These are phyloP conservation scores for Boletus insuetus DNA, from an alignment of 768 basidiomycete species.

Conservation along the genomic window DNA sequence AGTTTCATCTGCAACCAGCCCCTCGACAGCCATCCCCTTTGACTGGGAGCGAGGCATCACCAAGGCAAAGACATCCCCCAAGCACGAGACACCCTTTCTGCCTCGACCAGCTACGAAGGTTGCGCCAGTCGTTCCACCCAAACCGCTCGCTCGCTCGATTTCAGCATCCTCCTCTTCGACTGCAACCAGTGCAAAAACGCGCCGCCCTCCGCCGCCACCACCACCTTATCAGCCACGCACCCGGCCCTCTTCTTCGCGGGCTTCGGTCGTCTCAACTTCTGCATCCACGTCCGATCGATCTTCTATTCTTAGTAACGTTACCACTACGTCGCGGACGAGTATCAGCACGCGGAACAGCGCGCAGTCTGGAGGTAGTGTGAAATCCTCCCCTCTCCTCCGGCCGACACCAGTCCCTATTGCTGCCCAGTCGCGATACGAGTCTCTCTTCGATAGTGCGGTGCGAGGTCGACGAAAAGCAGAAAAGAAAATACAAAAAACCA, in stretches of 20 bases:
- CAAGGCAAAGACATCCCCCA: constrained; percentile 29
- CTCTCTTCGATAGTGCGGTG: constrained; percentile 61
- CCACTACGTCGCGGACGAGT: constrained; percentile 40
- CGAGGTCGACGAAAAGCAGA: constrained; percentile 44
- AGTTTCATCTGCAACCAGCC: constrained; percentile 50
- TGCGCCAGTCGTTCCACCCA: constrained; percentile 23
- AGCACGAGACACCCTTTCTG: constrained; percentile 42
- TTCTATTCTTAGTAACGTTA: constrained; percentile 52
- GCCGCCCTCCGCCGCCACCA: constrained; percentile 39
- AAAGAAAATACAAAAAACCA: constrained; percentile 25
- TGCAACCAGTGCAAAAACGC: constrained; percentile 36
- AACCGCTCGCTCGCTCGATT: constrained; percentile 29
- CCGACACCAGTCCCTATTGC: constrained; percentile 67
- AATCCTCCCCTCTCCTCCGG: constrained; percentile 39
- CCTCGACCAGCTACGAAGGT: constrained; percentile 41
- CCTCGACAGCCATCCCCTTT: constrained; percentile 43
- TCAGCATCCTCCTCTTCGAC: constrained; percentile 39
- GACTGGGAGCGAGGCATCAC: constrained; percentile 52
- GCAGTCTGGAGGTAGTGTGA: constrained; percentile 18
- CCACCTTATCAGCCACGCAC: constrained; percentile 30
- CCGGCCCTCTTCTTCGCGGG: constrained; percentile 34
- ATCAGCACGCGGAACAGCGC: constrained; percentile 31
- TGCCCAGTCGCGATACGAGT: constrained; percentile 65
- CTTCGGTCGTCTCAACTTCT: constrained; percentile 36
- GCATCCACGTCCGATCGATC: constrained; percentile 59